Conservation (phyloP, 2,329 filamentous ascomycete genomes). For the Aspergillus brunneoviolaceus region DNA sequence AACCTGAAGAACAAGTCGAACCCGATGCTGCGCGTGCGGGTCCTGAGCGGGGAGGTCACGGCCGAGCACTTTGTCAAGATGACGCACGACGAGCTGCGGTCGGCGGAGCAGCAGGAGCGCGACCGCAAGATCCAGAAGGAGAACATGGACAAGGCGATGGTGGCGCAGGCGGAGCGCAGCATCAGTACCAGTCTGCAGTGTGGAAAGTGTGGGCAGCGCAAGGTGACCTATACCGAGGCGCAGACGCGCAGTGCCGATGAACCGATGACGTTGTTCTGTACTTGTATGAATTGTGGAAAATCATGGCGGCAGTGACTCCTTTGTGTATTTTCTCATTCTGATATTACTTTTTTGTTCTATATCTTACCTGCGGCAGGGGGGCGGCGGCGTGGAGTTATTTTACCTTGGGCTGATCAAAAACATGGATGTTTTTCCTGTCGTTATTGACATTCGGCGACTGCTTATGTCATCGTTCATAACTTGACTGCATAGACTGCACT, state of each 20-base stretch:
- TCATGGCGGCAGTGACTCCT: conserved; percentile 43
- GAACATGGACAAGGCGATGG: conserved; percentile 97
- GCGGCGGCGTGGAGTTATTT: conserved; percentile 16
- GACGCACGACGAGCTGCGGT: conserved; percentile 89
- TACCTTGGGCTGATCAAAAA: not conserved
- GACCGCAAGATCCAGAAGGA: conserved; percentile 78
- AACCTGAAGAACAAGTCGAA: conserved; percentile 95
- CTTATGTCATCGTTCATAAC: not conserved
- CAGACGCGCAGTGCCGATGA: conserved; percentile 96
- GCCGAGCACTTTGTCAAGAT: conserved; percentile 77
- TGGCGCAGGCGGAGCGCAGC: conserved; percentile 85
- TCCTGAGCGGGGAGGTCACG: conserved; percentile 71
- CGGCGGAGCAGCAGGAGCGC: conserved; percentile 72
- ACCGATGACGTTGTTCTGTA: conserved; percentile 59
- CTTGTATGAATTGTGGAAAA: conserved; percentile 50
- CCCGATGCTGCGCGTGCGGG: conserved; percentile 69
- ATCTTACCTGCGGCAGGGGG: not conserved
- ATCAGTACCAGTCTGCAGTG: conserved; percentile 86
- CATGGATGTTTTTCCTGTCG: not conserved
- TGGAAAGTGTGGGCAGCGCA: conserved; percentile 87
- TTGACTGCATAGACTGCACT: not conserved
- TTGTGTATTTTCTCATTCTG: conserved; percentile 13
- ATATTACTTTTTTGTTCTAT: not conserved
- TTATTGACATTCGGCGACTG: not conserved
- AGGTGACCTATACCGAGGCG: conserved; percentile 93